phyloP scores from a whole-genome alignment of 352 stramenopile species.

The Aphanomyces cochlioides region DNA sequence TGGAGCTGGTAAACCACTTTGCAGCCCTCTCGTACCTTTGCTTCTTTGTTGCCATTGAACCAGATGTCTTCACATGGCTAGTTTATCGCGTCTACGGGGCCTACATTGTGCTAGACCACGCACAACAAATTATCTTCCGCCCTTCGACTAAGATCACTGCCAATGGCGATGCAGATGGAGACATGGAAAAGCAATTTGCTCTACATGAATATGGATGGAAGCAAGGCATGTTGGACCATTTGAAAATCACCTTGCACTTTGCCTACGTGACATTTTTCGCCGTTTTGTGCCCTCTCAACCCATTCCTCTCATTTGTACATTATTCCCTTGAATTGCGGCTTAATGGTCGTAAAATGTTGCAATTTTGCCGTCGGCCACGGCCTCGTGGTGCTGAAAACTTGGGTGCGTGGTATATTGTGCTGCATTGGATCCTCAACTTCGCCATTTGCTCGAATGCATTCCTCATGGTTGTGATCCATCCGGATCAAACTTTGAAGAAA shows the following conservation, averaged over 20 bases:
- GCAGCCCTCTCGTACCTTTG: slow-evolving; percentile 74
- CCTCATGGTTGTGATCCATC: slow-evolving; percentile 72
- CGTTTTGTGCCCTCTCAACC: slow-evolving; percentile 89
- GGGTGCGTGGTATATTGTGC: slow-evolving; percentile 89
- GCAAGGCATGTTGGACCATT: slow-evolving; percentile 89
- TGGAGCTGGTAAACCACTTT: slow-evolving; percentile 82
- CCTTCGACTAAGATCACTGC: background rate
- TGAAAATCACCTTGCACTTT: slow-evolving; percentile 88
- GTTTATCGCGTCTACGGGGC: slow-evolving; percentile 25
- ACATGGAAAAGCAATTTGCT: slow-evolving; percentile 60
- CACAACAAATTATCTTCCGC: background rate
- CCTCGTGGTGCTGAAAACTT: slow-evolving; percentile 81
- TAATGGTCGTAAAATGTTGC: slow-evolving; percentile 82
- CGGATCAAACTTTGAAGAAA: background rate
- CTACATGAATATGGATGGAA: slow-evolving; percentile 77
- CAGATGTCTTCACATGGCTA: slow-evolving; percentile 12
- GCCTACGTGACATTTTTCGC: slow-evolving; percentile 88
- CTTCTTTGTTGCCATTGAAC: slow-evolving; percentile 46
- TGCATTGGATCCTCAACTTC: slow-evolving; percentile 86
- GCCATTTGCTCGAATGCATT: slow-evolving; percentile 91
- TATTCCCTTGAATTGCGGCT: slow-evolving; percentile 91
- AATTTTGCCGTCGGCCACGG: slow-evolving; percentile 69
- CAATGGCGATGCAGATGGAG: background rate
- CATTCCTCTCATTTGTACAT: slow-evolving; percentile 87
- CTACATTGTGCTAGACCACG: slow-evolving; percentile 17